These are phyloP conservation scores for Escallonia rubra DNA, from an alignment of 129 eudicot genomes.

Conservation along the genomic window DNA sequence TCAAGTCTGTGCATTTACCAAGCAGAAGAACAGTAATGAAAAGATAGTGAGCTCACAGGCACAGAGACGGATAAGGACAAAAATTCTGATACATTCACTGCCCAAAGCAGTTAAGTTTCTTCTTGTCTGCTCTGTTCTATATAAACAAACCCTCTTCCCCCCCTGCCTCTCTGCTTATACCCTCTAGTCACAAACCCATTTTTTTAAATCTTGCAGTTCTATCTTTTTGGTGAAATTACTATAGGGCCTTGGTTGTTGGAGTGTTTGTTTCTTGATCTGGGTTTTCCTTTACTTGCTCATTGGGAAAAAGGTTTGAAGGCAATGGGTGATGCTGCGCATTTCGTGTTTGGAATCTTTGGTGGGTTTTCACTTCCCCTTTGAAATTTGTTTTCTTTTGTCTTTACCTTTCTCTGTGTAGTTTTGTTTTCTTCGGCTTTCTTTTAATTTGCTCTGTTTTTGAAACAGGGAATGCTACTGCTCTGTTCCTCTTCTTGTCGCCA, in stretches of 20 bases:
- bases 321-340: constrained; percentile 28
- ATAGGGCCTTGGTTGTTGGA: no score
- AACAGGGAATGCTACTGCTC: constrained; percentile 73
- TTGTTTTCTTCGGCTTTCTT: neutral
- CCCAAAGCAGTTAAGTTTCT: no score
- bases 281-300: neutral
- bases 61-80: neutral
- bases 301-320: constrained; percentile 12
- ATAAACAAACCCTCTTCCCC: constrained; percentile 9
- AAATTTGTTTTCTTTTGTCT: no score
- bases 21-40: no score
- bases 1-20: no score
- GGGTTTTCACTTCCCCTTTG: constrained; percentile 5
- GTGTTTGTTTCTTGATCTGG: neutral
- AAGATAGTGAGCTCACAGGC: neutral
- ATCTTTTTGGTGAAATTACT: neutral
- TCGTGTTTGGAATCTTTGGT: constrained; percentile 61
- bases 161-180: neutral
- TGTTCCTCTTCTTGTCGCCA: constrained; percentile 86
- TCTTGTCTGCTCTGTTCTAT: neutral
- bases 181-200: constrained; percentile 5
- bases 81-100: neutral
- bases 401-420: neutral
- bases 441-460: neutral
- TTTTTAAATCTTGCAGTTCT: neutral